Percentiles rank a stretch among this genome's conserved stretches.
Conservation (phyloP, 345 rosid genomes). For the Xanthoceras sorbifolium region DNA sequence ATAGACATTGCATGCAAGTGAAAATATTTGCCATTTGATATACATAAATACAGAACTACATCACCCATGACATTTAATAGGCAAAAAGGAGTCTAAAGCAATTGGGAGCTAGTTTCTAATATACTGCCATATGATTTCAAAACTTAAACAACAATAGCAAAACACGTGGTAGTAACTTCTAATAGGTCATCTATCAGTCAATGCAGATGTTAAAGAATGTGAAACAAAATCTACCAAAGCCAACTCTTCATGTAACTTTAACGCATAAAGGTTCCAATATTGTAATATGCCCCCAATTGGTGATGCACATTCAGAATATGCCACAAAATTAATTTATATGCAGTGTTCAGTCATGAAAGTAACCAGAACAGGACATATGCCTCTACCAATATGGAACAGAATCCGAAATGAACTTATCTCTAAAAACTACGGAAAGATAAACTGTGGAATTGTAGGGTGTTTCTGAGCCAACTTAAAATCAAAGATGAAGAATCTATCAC, state of each 20-base stretch:
- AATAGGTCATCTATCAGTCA: not conserved
- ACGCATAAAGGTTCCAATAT: not conserved
- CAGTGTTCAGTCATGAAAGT: not conserved
- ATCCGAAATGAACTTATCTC: not conserved
- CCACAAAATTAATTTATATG: not conserved
- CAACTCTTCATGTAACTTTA: not conserved
- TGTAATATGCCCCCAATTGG: not conserved
- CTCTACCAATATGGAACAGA: not conserved
- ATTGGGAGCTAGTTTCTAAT: not conserved
- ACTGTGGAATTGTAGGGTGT: not conserved
- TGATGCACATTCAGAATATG: not conserved
- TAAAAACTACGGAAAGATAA: not conserved
- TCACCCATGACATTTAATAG: not conserved
- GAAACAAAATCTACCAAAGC: not conserved
- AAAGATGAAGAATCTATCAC: not conserved
- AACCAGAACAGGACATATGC: not conserved
- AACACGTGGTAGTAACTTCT: not conserved
- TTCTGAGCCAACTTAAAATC: not conserved
- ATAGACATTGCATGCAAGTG: too few relatives aligned
- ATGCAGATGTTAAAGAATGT: not conserved
- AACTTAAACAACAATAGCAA: slow-evolving; percentile 1
- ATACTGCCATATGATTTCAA: not conserved
- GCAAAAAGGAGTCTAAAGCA: not conserved
- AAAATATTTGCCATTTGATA: not conserved
- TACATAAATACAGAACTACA: not conserved